Base-by-base conservation (phyloP, 805 yeast species). In the Yarrowia bubula region DNA sequence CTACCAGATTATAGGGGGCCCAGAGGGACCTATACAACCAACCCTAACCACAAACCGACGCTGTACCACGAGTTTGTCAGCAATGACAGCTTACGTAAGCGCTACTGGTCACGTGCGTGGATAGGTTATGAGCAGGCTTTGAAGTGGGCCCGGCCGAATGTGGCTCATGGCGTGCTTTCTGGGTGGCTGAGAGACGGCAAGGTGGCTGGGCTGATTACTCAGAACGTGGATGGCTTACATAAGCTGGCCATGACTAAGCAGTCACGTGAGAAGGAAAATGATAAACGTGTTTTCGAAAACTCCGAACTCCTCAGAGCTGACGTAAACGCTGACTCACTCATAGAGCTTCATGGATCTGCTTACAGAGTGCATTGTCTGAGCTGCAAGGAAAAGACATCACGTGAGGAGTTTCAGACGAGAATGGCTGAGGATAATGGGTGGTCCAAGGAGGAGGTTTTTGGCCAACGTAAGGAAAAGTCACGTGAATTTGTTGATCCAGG, bases 1-100 rank as follows among this genome's bases (percentile, higher is more conserved):
- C 93, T 92, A 51, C 99, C 98, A 0, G 99, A 93, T 74, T 93
- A 58, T 10, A 58, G 64, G 35, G 64, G 64, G 9, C 64, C 64
- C 11, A 42, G 15, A 4, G 64, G 64, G 9, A 58, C 64, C 0
- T 58, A 58, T 11, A 58, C 64, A 1, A 43, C 51, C 35, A 58
- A 58, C n/a, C 64, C 64, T 3, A 37, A 58, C 43, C 64, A 58
- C 51, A n/a, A 33, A 14, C 64, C 64, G 33, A 58, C 64, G 4
- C 50, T 58, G 41, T 58, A 33, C 42, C 50, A 58, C 43, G 64
- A 58, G 43, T 58, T 58, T 44, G 64, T 58, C 43, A 14, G 17
- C 1, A 17, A 43, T 14, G 43, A 33, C 13, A 28, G 44, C 43
- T 17, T 18, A 17, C 64, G 64, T n/a, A 58, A 44, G 14, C 64